phyloP scores from a whole-genome alignment of 768 basidiomycete genomes.

The Phanerodontia chrysosporium region DNA sequence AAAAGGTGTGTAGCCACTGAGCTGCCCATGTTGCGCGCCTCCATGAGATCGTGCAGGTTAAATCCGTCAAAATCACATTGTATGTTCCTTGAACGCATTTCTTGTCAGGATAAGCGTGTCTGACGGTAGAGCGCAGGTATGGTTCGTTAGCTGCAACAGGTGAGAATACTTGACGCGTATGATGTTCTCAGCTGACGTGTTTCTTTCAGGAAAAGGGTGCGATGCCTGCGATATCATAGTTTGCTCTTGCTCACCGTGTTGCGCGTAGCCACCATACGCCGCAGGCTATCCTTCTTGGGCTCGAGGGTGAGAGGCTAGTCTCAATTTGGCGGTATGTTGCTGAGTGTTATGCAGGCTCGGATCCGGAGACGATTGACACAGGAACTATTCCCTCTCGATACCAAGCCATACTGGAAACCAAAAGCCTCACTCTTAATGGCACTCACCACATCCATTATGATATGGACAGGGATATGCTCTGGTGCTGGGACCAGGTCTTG shows the following conservation, averaged over 20 bases:
- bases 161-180: slow-evolving; percentile 24
- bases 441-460: slow-evolving; percentile 77
- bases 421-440: slow-evolving; percentile 67
- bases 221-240: slow-evolving; percentile 17
- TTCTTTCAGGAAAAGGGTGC: slow-evolving; percentile 72
- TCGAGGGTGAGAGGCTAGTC: slow-evolving; percentile 48
- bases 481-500: slow-evolving; percentile 87
- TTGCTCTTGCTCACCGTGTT: background rate
- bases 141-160: slow-evolving; percentile 93
- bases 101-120: background rate
- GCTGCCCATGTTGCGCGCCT: background rate
- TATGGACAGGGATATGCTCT: slow-evolving; percentile 89
- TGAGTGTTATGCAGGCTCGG: slow-evolving; percentile 47
- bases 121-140: slow-evolving; percentile 47
- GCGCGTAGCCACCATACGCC: slow-evolving; percentile 73
- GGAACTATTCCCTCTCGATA: slow-evolving; percentile 80
- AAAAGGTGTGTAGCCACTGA: slow-evolving; percentile 45
- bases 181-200: background rate
- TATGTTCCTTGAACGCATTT: slow-evolving; percentile 33
- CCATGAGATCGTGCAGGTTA: slow-evolving; percentile 43
- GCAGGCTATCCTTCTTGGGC: slow-evolving; percentile 78
- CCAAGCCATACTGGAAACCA: slow-evolving; percentile 58
- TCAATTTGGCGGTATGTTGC: background rate
- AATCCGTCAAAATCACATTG: slow-evolving; percentile 81
- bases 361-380: slow-evolving; percentile 91